Base-by-base conservation (phyloP, 345 rosid species). In the Murraya paniculata region DNA sequence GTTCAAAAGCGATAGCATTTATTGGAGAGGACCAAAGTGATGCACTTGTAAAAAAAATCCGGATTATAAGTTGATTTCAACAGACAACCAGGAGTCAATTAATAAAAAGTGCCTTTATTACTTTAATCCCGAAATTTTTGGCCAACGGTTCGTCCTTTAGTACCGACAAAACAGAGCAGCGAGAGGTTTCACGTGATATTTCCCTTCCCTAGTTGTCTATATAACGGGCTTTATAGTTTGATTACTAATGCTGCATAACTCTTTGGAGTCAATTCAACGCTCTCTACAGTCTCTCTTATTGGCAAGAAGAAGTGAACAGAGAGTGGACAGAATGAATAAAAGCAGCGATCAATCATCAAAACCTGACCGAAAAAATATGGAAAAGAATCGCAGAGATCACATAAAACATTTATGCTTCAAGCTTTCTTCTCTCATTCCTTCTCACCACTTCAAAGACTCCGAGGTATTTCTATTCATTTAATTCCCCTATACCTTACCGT, bases 391-490 rank as follows among this genome's bases (percentile, higher is more conserved):
- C 22, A 88, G 95, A 78, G 73, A 80, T 74, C 91, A 77, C 69
- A 89, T 91, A 93, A 91, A 88, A 56, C 58, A 27, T 71, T 77
- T 89, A 59, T 87, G 90, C 80, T 87, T 86, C 75, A 83, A 86
- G 81, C 93, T 91, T 74, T 79, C 78, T 38, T 84, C 95, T 57
- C 81, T 89, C 30, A 24, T 91, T 64, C 88, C 90, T 77, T 71
- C 81, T 33, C 78, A 81, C 21, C 77, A 74, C 28, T 75, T 25
- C 78, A 79, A 69, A 68, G 39, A 78, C 80, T 71, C 88, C 22
- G 84, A 89, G 89, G 90, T 87, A 85, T 0, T 36, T 27, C 28
- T 9, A 36, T 9, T 48, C 18, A 22, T n/a, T 28, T 19, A 18
- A 0, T 53, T 53, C 55, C 28, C 56, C 22, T 55, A 19, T 8